Conservation (phyloP, 2,329 filamentous ascomycete genomes). For the Diaporthe sp. region DNA sequence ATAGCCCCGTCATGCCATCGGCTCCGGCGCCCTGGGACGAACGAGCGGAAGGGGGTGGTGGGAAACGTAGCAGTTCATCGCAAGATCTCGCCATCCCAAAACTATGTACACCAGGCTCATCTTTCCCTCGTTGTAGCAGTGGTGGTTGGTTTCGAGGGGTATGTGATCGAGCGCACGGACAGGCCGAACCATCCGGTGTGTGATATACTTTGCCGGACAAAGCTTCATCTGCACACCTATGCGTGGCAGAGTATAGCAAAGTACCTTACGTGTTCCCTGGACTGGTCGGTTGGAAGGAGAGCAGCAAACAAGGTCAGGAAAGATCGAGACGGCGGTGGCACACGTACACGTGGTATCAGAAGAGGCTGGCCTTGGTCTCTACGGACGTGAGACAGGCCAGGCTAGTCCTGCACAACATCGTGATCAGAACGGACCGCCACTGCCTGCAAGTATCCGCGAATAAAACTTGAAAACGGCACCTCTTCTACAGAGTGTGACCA, state of each 20-base stretch:
- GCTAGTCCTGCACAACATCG: constrained; percentile 3
- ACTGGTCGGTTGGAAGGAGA: neutral
- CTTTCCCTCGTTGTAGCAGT: neutral
- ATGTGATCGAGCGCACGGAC: constrained; percentile 9
- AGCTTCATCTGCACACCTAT: constrained; percentile 2
- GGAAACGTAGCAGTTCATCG: constrained; percentile 4
- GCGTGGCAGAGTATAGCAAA: neutral
- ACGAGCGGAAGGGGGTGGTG: neutral
- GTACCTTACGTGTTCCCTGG: neutral
- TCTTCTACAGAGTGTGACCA: neutral
- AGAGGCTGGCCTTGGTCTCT: neutral
- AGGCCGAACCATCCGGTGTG: neutral
- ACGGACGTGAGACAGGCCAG: neutral
- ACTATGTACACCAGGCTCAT: neutral
- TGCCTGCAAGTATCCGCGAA: constrained; percentile 3
- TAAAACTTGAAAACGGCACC: neutral
- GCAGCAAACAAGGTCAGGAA: neutral
- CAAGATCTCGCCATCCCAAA: neutral
- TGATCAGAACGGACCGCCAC: neutral
- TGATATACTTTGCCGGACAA: constrained; percentile 6
- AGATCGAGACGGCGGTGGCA: neutral
- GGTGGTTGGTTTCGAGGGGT: neutral
- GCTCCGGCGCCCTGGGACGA: constrained; percentile 18
- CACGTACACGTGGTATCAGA: neutral
- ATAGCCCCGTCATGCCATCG: constrained; percentile 7